Percentiles rank a stretch among this genome's conserved stretches.
phyloP scores from a whole-genome alignment of 2,329 filamentous ascomycete species.

The Aspergillus pseudotamarii region DNA sequence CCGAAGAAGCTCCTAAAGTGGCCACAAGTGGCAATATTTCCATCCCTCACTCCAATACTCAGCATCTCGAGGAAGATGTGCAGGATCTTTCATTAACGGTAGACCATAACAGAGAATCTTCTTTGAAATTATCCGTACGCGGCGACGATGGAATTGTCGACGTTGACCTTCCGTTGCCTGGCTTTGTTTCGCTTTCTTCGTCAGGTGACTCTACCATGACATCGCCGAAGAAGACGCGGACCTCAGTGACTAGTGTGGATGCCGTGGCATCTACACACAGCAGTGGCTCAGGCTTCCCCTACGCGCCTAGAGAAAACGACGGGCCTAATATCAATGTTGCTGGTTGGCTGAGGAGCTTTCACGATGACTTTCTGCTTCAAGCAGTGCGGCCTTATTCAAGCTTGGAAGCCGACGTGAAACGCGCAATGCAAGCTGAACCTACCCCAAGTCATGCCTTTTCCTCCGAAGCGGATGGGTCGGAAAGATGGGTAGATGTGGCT shows the following conservation, averaged over 20 bases:
- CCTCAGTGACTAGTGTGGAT: slow-evolving; percentile 57
- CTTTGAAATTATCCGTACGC: slow-evolving; percentile 58
- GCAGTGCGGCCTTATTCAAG: slow-evolving; percentile 58
- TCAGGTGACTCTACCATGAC: slow-evolving; percentile 49
- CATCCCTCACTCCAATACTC: slow-evolving; percentile 32
- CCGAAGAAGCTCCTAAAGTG: slow-evolving; percentile 23
- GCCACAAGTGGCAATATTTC: slow-evolving; percentile 38
- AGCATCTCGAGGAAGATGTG: slow-evolving; percentile 25
- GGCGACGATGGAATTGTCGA: slow-evolving; percentile 63
- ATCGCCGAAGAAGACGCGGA: slow-evolving; percentile 47
- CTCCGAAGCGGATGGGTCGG: slow-evolving; percentile 33
- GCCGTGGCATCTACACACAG: slow-evolving; percentile 50
- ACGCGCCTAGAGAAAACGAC: slow-evolving; percentile 38
- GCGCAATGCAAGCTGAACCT: slow-evolving; percentile 59
- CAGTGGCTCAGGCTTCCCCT: slow-evolving; percentile 40
- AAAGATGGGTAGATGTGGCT: slow-evolving; percentile 60
- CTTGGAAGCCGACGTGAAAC: slow-evolving; percentile 57
- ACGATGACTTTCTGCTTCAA: slow-evolving; percentile 63
- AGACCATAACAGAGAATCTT: slow-evolving; percentile 45
- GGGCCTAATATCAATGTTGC: slow-evolving; percentile 58
- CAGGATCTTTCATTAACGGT: slow-evolving; percentile 31
- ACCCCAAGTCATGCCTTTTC: slow-evolving; percentile 44
- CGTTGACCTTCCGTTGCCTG: slow-evolving; percentile 59
- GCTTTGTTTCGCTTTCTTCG: slow-evolving; percentile 51
- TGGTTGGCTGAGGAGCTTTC: slow-evolving; percentile 60